A percentile compares a stretch with the other conserved stretches of the same genome.
phyloP scores from a whole-genome alignment of 805 yeast genomes.

The Starmerella tilneyi region DNA sequence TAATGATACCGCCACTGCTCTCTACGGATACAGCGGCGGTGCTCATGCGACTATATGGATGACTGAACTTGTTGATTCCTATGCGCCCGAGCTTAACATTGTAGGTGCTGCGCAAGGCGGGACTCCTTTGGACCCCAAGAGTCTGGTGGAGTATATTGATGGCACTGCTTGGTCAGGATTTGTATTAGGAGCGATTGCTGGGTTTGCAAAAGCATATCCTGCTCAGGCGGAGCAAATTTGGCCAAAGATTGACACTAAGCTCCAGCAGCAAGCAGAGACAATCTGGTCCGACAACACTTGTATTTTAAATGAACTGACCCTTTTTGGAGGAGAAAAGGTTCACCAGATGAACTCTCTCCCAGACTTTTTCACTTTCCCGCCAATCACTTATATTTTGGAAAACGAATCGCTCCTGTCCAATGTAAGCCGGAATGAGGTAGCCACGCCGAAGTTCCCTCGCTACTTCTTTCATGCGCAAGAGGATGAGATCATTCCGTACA shows the following conservation, averaged over 20 bases:
- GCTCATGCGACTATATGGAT: too few species aligned
- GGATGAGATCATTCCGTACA: constrained; percentile 24
- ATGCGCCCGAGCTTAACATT: too few species aligned
- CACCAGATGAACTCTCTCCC: neutral
- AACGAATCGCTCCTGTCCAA: constrained; percentile 2
- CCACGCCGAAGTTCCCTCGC: constrained; percentile 23
- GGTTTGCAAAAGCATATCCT: constrained; percentile 24
- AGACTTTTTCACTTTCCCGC: constrained; percentile 2
- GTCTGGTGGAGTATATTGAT: constrained; percentile 18
- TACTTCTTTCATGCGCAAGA: constrained; percentile 23
- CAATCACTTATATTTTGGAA: neutral
- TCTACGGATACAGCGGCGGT: too few species aligned
- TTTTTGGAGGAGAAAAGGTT: neutral
- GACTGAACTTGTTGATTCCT: too few species aligned
- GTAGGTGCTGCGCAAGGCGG: too few species aligned
- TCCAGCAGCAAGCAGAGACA: constrained; percentile 1
- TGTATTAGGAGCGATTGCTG: constrained; percentile 23
- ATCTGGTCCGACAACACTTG: neutral
- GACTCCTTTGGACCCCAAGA: too few species aligned
- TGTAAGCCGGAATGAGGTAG: constrained; percentile 9
- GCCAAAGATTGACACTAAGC: constrained; percentile 4
- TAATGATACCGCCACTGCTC: too few species aligned
- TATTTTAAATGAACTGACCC: neutral
- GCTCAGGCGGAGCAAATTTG: constrained; percentile 7
- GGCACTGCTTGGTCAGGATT: constrained; percentile 22